These are phyloP conservation scores for Xylaria longipes DNA, from an alignment of 495 filamentous ascomycete genomes.

Conservation along the genomic window DNA sequence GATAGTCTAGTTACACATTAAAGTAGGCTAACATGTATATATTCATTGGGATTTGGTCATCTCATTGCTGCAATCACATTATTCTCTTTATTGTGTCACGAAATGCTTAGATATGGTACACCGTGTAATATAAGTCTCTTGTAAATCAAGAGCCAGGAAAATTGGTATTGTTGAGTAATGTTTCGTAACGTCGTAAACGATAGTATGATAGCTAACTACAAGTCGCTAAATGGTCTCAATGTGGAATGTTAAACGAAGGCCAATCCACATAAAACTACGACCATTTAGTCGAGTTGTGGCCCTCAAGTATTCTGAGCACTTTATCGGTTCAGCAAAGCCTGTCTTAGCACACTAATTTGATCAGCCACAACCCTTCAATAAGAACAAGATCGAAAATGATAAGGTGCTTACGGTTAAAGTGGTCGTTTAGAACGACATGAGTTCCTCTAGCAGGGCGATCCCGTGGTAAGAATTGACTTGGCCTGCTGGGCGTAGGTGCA, in stretches of 20 bases:
- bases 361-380: background rate
- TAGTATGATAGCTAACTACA: background rate
- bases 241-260: background rate
- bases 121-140: background rate
- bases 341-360: background rate
- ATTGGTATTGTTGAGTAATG: background rate
- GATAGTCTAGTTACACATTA: background rate
- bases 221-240: slow-evolving; percentile 16
- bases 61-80: background rate
- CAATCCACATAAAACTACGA: slow-evolving; percentile 6
- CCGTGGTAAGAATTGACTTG: slow-evolving; percentile 40
- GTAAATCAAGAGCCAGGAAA: background rate
- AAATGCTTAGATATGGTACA: background rate
- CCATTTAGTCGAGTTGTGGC: slow-evolving; percentile 19
- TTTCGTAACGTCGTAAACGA: background rate
- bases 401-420: background rate
- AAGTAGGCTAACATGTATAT: background rate
- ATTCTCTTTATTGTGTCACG: background rate
- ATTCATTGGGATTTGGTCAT: background rate
- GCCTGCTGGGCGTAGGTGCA: slow-evolving; percentile 52
- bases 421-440: background rate
- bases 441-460: slow-evolving; percentile 33
- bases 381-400: background rate
- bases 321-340: background rate
- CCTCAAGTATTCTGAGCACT: background rate